Evolutionary conservation across 2,329 filamentous ascomycete species (phyloP), one percentile per base, ranked within the genome.

Genomic region (Fusarium sp.): DNA sequence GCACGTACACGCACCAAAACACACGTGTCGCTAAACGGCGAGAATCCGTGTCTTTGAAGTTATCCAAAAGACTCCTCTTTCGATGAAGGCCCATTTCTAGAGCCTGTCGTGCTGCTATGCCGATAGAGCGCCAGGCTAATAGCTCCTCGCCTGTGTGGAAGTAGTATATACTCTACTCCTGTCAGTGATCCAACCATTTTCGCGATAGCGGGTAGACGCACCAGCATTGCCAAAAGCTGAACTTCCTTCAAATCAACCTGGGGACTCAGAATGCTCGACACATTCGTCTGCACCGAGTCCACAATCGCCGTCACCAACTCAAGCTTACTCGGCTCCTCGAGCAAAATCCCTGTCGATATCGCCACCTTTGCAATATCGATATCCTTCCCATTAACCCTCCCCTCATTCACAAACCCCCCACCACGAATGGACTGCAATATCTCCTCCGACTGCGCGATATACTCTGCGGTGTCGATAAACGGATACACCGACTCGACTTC

Each of bases 1-100:
- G 81, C 0, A 86, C 84, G 61, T 88, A 88, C 24, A 87, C 84
- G 36, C 83, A 86, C 85, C 86, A 88, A 67, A 88, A 88, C 1
- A 87, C 81, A 4, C 81, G 77, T 3, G 80, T 76, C 0, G 83
- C 84, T 4, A 80, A 60, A 2, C 78, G 75, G 0, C 82, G 80
- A 4, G 79, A 71, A 5, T 78, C 67, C 0, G 73, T 67, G 42
- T 84, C 80, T 5, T 75, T 73, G 39, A 84, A 83, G 18, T 82
- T 84, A 48, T 84, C 81, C 15, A 80, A 71, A 42, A 87, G 79
- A 26, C 83, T 87, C 12, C 84, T 80, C 38, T 83, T 83, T 3
- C 85, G 80, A 64, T 88, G 86, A 0, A 88, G 80, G 0, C 87
- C 87, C 47, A 87, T 83, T 61, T 87, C 86, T 20, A 88, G 80